Base-by-base conservation (phyloP, 768 basidiomycete species). In the Porpolomopsis calyptriformis region DNA sequence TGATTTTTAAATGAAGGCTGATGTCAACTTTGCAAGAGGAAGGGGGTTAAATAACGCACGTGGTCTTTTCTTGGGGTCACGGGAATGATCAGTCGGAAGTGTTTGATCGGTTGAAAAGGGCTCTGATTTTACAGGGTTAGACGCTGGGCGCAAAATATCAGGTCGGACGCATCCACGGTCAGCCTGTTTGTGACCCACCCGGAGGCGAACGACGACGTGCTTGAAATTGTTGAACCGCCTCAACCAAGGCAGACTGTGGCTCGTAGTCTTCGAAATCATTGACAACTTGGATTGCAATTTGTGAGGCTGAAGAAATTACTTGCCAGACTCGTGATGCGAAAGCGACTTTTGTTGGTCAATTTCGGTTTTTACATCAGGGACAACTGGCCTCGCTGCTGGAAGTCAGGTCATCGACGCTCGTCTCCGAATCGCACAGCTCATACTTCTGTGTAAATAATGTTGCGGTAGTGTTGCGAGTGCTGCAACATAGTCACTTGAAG, bases 1-100 rank as follows among this genome's bases (percentile, higher is more conserved):
- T 31, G n/a, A n/a, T n/a, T n/a, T n/a, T n/a, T n/a, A n/a, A n/a
- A n/a, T n/a, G n/a, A n/a, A n/a, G n/a, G n/a, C n/a, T 31, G 29
- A 31, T 7, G 29, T 31, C 14, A 7, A 14, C 14, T 7, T 31
- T 7, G 29, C 7, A 31, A 7, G 7, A 31, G 14, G 29, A 31
- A 7, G 14, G 14, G 14, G 29, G 7, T 7, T 7, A 7, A 31
- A 7, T 31, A 6, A 19, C 37, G 20, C n/a, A 39, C 37, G 20
- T 39, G 37, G 37, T 19, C 37, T 39, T 39, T 39, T 39, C 37
- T 19, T 39, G n/a, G 37, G 37, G 37, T 39, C 37, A 3, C 16
- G 37, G 2, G 37, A 7, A 14, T 14, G 37, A 19, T n/a, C 3
- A 19, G 16, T 39, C 4, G 37, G 4, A 11, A 19, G 20, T 4